A percentile compares a stretch with the other conserved stretches of the same genome.
phyloP scores from a whole-genome alignment of 2,329 filamentous ascomycete species.

The Ophiostoma piceae region DNA sequence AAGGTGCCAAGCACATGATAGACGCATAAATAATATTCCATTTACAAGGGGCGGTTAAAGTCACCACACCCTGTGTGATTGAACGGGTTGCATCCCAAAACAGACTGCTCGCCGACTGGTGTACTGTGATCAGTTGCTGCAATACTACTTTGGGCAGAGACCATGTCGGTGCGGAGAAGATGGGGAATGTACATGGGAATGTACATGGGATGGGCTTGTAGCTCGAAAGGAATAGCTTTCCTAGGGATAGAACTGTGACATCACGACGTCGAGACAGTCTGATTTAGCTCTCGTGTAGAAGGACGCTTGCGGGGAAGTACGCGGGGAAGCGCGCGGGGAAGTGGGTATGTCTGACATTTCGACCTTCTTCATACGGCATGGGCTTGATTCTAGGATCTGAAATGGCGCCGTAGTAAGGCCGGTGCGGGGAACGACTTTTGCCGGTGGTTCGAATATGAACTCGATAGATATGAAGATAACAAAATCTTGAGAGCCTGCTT shows the following conservation, averaged over 20 bases:
- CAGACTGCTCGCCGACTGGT: not conserved
- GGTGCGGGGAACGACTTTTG: not conserved
- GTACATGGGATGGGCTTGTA: not conserved
- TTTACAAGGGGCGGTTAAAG: not conserved
- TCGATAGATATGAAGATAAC: no score
- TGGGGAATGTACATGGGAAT: not conserved
- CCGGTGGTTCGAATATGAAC: no score
- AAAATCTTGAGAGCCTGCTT: no score
- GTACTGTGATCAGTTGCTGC: not conserved
- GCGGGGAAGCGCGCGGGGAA: slow-evolving; percentile 9
- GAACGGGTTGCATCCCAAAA: not conserved
- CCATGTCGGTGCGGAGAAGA: not conserved
- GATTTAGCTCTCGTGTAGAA: no score
- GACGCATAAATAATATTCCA: not conserved
- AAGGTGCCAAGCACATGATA: not conserved
- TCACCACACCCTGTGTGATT: not conserved
- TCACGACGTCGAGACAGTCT: no score
- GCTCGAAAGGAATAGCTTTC: not conserved
- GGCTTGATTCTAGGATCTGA: not conserved
- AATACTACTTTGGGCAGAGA: not conserved
- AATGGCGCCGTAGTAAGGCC: not conserved
- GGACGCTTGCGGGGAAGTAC: not conserved
- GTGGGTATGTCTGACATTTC: not conserved
- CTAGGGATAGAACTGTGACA: no score
- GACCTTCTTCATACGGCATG: not conserved